A percentile compares a stretch with the other conserved stretches of the same genome.
Conservation (phyloP, 352 stramenopile species). For the Phytophthora tubulina region DNA sequence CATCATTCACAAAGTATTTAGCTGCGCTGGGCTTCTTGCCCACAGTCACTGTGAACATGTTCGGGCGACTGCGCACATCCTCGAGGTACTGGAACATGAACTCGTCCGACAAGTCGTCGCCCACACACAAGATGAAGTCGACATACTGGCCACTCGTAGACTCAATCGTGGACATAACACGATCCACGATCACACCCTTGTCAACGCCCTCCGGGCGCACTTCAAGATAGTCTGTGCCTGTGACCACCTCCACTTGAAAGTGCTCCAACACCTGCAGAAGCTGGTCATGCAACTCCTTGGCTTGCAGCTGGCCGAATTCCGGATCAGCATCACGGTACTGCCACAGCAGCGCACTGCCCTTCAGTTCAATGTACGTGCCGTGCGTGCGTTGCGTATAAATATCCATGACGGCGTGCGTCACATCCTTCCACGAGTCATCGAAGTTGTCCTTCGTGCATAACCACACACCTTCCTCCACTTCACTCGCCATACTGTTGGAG, state of each 20-base stretch:
- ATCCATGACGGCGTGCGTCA: slow-evolving; percentile 98
- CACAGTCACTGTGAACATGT: slow-evolving; percentile 97
- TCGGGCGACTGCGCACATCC: slow-evolving; percentile 66
- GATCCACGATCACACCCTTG: slow-evolving; percentile 98
- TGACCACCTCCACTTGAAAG: slow-evolving; percentile 96
- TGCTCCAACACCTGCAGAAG: slow-evolving; percentile 95
- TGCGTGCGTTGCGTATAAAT: slow-evolving; percentile 99
- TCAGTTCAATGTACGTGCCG: slow-evolving; percentile 99
- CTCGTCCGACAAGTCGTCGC: slow-evolving; percentile 99
- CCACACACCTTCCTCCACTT: slow-evolving; percentile 72
- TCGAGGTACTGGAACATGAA: slow-evolving; percentile 96
- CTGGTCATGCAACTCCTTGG: slow-evolving; percentile 98
- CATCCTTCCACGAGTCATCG: slow-evolving; percentile 97
- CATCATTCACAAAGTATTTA: slow-evolving; percentile 98
- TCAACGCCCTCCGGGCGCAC: slow-evolving; percentile 98
- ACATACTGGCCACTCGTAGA: slow-evolving; percentile 78
- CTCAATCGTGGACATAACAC: slow-evolving; percentile 94
- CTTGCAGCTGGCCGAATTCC: slow-evolving; percentile 99
- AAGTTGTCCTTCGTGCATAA: slow-evolving; percentile 92
- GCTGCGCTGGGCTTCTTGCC: slow-evolving; percentile 98
- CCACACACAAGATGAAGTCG: slow-evolving; percentile 98
- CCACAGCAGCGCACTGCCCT: slow-evolving; percentile 98
- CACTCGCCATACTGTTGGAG: slow-evolving; percentile 38
- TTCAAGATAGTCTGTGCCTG: slow-evolving; percentile 89
- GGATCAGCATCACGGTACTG: slow-evolving; percentile 99